Percentiles rank a stretch among this genome's conserved stretches.
Evolutionary conservation across 352 stramenopile genomes (phyloP).

Genomic region (Elongisporangium senticosum): DNA sequence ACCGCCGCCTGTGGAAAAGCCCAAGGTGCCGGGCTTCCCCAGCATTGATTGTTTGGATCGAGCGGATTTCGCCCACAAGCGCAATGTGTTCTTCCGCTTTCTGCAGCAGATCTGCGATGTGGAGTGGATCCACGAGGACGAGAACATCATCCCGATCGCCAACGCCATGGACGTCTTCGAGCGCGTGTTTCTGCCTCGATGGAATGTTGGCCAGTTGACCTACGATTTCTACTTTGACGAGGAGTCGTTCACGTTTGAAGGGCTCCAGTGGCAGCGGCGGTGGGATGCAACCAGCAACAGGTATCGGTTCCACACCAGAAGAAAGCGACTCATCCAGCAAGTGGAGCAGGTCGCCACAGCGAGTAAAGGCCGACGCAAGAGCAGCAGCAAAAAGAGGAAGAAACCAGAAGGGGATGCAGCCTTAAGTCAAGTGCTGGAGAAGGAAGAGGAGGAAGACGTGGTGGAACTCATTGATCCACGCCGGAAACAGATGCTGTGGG

Average conservation of each 20-base stretch:
- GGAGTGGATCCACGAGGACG: conserved; percentile 48
- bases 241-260: conserved; percentile 35
- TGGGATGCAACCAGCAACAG: conserved; percentile 24
- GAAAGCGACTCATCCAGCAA: conserved; percentile 3
- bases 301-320: conserved; percentile 29
- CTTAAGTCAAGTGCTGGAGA: background rate
- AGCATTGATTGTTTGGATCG: conserved; percentile 19
- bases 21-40: conserved; percentile 29
- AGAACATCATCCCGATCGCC: conserved; percentile 26
- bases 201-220: conserved; percentile 37
- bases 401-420: background rate
- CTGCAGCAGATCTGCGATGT: conserved; percentile 36
- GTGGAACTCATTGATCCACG: conserved; percentile 33
- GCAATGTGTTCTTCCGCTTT: conserved; percentile 43
- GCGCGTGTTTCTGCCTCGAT: conserved; percentile 33
- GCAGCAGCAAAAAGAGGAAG: background rate
- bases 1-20: background rate
- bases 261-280: conserved; percentile 22
- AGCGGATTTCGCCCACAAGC: conserved; percentile 32
- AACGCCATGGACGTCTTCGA: conserved; percentile 39
- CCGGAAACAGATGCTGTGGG: conserved; percentile 26
- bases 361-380: conserved; percentile 6
- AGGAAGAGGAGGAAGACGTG: conserved; percentile 23
- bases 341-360: background rate
- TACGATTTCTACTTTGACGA: conserved; percentile 62